A percentile compares a stretch with the other conserved stretches of the same genome.
Conservation (phyloP, 164 flowering plant genomes). For the Cinnamomum chago region DNA sequence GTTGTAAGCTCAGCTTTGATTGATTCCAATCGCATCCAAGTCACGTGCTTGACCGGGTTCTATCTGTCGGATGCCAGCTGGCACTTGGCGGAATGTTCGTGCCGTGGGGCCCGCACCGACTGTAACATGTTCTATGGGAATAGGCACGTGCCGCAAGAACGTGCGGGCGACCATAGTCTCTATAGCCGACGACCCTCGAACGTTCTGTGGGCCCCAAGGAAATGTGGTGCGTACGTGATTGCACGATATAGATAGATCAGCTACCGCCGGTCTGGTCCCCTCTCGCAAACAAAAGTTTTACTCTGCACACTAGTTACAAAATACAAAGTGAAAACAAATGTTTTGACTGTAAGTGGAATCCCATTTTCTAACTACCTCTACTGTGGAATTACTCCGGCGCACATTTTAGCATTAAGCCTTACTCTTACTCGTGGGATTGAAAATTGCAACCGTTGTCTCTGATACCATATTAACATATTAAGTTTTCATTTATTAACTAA, state of each 20-base stretch:
- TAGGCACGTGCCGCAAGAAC: background rate
- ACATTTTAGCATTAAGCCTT: too few relatives aligned
- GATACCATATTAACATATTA: too few relatives aligned
- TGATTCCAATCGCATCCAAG: background rate
- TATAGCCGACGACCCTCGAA: background rate
- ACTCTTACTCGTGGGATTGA: fast-evolving
- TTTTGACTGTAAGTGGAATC: too few relatives aligned
- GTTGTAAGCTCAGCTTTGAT: too few relatives aligned
- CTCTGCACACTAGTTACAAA: too few relatives aligned
- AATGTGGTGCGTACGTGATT: background rate
- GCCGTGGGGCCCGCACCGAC: background rate
- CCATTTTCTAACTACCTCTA: too few relatives aligned
- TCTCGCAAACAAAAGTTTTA: too few relatives aligned
- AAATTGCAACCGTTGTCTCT: fast-evolving
- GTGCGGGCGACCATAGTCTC: background rate
- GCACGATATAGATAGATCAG: background rate
- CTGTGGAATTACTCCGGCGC: fast-evolving
- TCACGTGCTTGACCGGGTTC: constrained; percentile 8
- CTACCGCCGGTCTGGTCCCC: too few relatives aligned
- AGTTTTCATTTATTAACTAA: too few relatives aligned
- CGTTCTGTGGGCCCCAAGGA: constrained; percentile 6
- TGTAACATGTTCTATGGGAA: background rate
- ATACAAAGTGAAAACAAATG: too few relatives aligned
- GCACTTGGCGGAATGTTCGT: background rate
- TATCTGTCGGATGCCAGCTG: constrained; percentile 4